Conservation (phyloP, 2,329 filamentous ascomycete genomes). For the Bipolaris oryzae region DNA sequence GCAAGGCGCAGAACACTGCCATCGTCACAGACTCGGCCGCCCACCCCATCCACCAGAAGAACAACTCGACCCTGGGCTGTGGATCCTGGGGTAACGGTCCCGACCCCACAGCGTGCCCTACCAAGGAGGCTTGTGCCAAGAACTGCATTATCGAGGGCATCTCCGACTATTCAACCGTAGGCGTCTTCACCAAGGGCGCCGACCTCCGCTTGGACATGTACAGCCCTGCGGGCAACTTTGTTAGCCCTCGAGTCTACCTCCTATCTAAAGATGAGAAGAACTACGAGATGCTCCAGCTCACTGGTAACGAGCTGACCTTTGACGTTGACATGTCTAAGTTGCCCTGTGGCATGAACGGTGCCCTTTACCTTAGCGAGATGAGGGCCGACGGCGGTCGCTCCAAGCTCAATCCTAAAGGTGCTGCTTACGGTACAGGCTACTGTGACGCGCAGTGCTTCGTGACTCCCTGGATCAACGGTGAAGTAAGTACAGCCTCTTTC, state of each 20-base stretch:
- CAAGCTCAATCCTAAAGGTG: slow-evolving; percentile 56
- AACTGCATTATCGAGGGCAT: slow-evolving; percentile 65
- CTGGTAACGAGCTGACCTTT: slow-evolving; percentile 73
- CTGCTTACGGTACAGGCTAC: slow-evolving; percentile 67
- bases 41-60: slow-evolving; percentile 54
- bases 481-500: slow-evolving; percentile 32
- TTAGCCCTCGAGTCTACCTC: slow-evolving; percentile 66
- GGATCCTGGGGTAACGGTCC: slow-evolving; percentile 38
- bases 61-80: slow-evolving; percentile 41
- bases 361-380: slow-evolving; percentile 51
- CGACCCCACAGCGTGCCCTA: slow-evolving; percentile 56
- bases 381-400: slow-evolving; percentile 45
- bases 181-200: slow-evolving; percentile 58
- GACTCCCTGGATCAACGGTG: slow-evolving; percentile 47
- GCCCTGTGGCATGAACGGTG: slow-evolving; percentile 52
- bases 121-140: slow-evolving; percentile 57
- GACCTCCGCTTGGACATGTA: slow-evolving; percentile 55
- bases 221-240: slow-evolving; percentile 42
- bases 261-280: slow-evolving; percentile 63
- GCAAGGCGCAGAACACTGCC: slow-evolving; percentile 55
- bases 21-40: slow-evolving; percentile 58
- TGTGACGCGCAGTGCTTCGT: slow-evolving; percentile 54
- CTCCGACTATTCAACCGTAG: slow-evolving; percentile 59
- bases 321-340: slow-evolving; percentile 65
- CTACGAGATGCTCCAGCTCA: slow-evolving; percentile 69